A percentile compares a stretch with the other conserved stretches of the same genome.
Conservation (phyloP, 257 asterid species). For the Salvia hispanica region DNA sequence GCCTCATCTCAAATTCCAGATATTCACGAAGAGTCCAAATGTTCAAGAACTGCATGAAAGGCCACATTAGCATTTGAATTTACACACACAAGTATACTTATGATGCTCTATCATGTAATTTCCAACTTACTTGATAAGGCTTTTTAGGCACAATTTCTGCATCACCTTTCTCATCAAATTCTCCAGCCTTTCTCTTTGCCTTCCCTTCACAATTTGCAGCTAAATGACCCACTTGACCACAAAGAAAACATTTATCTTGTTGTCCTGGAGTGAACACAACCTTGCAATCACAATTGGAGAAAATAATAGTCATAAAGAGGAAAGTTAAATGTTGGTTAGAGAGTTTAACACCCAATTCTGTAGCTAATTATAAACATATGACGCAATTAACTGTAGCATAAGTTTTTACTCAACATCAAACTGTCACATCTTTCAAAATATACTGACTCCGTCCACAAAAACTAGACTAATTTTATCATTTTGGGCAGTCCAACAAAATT, state of each 20-base stretch:
- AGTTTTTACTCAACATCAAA: conserved; percentile 11
- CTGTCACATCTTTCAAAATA: conserved; percentile 15
- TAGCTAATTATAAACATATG: conserved; percentile 3
- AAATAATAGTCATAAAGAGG: conserved; percentile 30
- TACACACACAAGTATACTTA: conserved; percentile 13
- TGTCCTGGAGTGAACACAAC: conserved; percentile 95
- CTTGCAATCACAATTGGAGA: conserved; percentile 43
- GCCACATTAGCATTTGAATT: conserved; percentile 25
- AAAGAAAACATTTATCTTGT: conserved; percentile 91
- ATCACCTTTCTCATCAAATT: conserved; percentile 92
- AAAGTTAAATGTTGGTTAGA: conserved; percentile 21
- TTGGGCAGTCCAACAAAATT: too few species aligned
- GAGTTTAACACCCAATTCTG: conserved; percentile 16
- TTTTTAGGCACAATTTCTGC: conserved; percentile 75
- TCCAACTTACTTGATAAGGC: conserved; percentile 75
- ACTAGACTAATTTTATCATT: too few species aligned
- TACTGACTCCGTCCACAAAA: too few species aligned
- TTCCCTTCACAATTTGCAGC: conserved; percentile 94
- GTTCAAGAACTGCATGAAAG: conserved; percentile 73
- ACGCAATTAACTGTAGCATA: conserved; percentile 12
- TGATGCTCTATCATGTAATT: conserved; percentile 8
- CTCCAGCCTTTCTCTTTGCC: conserved; percentile 94
- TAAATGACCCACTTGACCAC: conserved; percentile 97
- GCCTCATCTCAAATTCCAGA: conserved; percentile 86
- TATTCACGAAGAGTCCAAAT: conserved; percentile 97